phyloP scores from a whole-genome alignment of 345 rosid species.

The Hypericum androsaemum region DNA sequence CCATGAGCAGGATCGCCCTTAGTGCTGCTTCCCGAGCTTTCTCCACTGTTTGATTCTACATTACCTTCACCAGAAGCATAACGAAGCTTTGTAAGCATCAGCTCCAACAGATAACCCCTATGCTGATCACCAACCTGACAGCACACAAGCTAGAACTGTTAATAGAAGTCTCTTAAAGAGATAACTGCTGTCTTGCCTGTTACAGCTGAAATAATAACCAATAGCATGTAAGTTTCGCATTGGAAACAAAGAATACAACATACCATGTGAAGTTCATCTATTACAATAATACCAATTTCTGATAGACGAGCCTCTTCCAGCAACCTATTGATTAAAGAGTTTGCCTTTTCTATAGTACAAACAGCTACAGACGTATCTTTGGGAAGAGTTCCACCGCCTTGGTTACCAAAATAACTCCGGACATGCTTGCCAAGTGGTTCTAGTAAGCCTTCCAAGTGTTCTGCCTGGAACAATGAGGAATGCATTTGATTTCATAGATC shows the following conservation, averaged over 20 bases:
- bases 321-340: conserved; percentile 71
- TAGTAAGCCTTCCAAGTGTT: conserved; percentile 78
- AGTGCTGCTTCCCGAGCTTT: conserved; percentile 75
- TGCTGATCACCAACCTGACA: conserved; percentile 86
- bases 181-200: background rate
- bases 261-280: conserved; percentile 98
- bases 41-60: conserved; percentile 72
- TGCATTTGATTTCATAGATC: background rate
- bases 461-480: conserved; percentile 52
- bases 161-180: background rate
- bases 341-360: conserved; percentile 98
- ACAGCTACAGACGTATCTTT: conserved; percentile 96
- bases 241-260: conserved; percentile 3
- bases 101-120: conserved; percentile 96
- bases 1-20: conserved; percentile 76
- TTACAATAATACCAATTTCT: conserved; percentile 90
- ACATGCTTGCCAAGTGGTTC: conserved; percentile 93
- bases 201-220: too few relatives aligned
- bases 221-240: too few relatives aligned
- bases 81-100: conserved; percentile 89
- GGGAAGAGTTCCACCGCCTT: conserved; percentile 96
- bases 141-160: conserved; percentile 15
- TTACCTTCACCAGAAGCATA: conserved; percentile 93
- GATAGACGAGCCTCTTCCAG: conserved; percentile 93
- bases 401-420: conserved; percentile 85